These are phyloP conservation scores for Annulohypoxylon maeteangense DNA, from an alignment of 495 filamentous ascomycete species.

Conservation along the genomic window DNA sequence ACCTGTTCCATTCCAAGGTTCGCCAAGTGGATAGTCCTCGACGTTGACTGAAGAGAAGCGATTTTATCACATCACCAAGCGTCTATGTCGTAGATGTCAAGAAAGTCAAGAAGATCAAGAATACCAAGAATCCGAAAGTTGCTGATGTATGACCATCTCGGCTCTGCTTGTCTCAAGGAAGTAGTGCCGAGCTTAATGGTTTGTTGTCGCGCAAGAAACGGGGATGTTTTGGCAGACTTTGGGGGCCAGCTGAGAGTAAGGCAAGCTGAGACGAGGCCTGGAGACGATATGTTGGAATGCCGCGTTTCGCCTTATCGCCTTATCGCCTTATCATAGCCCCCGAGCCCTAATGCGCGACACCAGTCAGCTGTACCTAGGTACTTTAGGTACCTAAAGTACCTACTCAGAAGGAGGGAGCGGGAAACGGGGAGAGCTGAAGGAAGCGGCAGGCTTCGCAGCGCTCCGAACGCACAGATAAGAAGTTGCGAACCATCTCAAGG, in stretches of 20 bases:
- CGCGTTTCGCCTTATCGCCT: slow-evolving; percentile 41
- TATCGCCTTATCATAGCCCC: slow-evolving; percentile 44
- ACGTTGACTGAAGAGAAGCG: not conserved
- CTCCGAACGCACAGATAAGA: slow-evolving; percentile 44
- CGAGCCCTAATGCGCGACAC: not conserved
- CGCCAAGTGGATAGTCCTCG: not conserved
- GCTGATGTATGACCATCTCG: not conserved
- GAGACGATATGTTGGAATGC: slow-evolving; percentile 14
- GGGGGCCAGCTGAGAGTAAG: slow-evolving; percentile 51
- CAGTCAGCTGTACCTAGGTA: slow-evolving; percentile 20
- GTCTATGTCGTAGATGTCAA: not conserved
- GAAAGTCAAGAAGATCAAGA: not conserved
- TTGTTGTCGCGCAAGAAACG: slow-evolving; percentile 24
- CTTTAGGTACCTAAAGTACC: not conserved
- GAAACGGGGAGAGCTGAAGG: slow-evolving; percentile 29
- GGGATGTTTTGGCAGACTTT: slow-evolving; percentile 24
- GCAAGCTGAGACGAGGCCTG: slow-evolving; percentile 38
- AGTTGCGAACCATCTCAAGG: slow-evolving; percentile 33
- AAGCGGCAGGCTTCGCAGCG: slow-evolving; percentile 38
- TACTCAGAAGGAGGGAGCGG: not conserved
- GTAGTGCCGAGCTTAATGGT: not conserved
- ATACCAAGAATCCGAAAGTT: slow-evolving; percentile 3
- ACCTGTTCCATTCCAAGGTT: not conserved
- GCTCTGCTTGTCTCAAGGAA: not conserved
- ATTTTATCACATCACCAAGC: not conserved